Evolutionary conservation across 768 basidiomycete species (phyloP), one percentile per base, ranked within the genome.

Genomic region (Vishniacozyma victoriae): DNA sequence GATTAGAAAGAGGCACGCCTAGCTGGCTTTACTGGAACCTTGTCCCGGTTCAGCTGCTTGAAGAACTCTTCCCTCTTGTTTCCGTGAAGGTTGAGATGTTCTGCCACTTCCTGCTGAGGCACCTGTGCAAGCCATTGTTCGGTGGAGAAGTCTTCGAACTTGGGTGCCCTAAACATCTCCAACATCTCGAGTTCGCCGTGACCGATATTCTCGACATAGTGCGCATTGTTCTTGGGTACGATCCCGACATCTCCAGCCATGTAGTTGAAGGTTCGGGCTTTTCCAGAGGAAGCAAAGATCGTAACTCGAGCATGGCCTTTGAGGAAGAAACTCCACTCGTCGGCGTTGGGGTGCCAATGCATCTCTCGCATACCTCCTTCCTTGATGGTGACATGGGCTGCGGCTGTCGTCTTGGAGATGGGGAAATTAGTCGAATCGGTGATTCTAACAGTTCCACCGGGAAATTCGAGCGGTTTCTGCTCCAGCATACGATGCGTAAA

Each of bases 191-290:
- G 64, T 2, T 82, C 78, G 2, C 76, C 75, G 54, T 81, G 78
- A 14, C 82, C 82, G 3, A 76, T 80, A 64, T 84, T 83, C 64
- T 84, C 82, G 22, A 84, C 74, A 60, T 84, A 83, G 60, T 85
- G 83, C 18, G 36, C 37, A 41, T 50, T 41, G 18, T 55, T 52
- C 27, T 42, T 42, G 14, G 57, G 57, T 20, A 58, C 50, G 25
- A 48, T 52, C 4, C 79, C 80, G 43, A 83, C 75, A 55, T 83
- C 83, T 14, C 82, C 82, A 41, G 77, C 73, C 75, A 77, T 76
- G 59, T 78, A 83, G 62, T 84, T 75, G 69, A 78, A 83, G 1
- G 81, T 82, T 46, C 76, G 66, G 2, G 82, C 78, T 53, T 79
- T 80, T 20, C 74, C 73, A 52, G 72, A 67, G 3, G 78, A 72